A percentile compares a stretch with the other conserved stretches of the same genome.
Evolutionary conservation across 331 rosid genomes (phyloP).

Genomic region (Malus hybrid): DNA sequence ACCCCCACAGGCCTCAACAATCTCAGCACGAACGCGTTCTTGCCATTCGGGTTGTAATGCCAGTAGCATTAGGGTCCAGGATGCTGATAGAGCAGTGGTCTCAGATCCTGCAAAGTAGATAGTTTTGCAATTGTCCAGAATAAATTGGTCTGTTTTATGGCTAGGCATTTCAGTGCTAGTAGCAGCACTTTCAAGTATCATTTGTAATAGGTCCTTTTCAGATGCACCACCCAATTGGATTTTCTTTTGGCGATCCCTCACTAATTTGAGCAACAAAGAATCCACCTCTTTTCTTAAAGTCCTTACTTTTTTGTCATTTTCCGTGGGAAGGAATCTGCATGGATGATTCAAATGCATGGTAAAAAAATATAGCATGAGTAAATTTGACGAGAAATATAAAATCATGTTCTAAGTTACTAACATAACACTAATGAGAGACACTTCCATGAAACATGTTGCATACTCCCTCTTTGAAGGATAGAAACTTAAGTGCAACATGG

Average conservation of each 20-base stretch:
- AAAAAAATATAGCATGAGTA: background rate
- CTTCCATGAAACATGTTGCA: too few species aligned
- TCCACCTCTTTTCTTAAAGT: background rate
- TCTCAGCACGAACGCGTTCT: constrained; percentile 3
- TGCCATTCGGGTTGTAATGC: constrained; percentile 19
- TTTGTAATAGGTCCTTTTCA: background rate
- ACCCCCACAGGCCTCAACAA: constrained; percentile 7
- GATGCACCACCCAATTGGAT: background rate
- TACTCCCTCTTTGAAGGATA: too few species aligned
- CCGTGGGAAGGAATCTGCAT: background rate
- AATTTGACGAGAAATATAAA: too few species aligned
- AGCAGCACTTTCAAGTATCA: constrained; percentile 10
- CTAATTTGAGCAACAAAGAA: constrained; percentile 3
- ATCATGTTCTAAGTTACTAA: too few species aligned
- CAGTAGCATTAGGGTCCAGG: constrained; percentile 15
- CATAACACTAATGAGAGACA: too few species aligned
- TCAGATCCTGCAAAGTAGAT: constrained; percentile 40
- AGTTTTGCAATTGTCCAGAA: constrained; percentile 29
- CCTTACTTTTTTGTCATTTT: background rate
- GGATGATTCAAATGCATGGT: background rate
- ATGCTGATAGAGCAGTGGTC: constrained; percentile 22
- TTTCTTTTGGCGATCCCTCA: background rate
- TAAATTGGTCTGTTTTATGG: constrained; percentile 14
- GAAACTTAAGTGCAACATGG: too few species aligned
- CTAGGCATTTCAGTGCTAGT: background rate